A percentile compares a stretch with the other conserved stretches of the same genome.
Conservation (phyloP, 2,329 filamentous ascomycete species). For the Alternaria rosae region DNA sequence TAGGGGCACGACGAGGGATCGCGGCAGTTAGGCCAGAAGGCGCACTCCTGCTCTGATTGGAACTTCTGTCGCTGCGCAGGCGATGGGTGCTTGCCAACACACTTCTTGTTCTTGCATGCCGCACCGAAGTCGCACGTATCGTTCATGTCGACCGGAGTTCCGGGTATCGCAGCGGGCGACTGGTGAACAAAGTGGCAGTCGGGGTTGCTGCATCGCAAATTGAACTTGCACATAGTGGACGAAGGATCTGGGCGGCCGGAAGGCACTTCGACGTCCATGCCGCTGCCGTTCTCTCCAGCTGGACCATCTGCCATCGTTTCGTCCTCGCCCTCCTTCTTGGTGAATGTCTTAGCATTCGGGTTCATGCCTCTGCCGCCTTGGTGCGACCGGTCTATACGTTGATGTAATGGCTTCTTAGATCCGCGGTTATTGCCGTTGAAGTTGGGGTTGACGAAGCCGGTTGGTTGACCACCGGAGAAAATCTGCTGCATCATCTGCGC, state of each 20-base stretch:
- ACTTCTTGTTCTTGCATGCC: constrained; percentile 96
- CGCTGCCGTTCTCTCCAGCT: constrained; percentile 51
- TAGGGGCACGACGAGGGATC: constrained; percentile 83
- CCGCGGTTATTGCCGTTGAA: constrained; percentile 54
- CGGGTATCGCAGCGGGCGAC: constrained; percentile 85
- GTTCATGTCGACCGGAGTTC: constrained; percentile 76
- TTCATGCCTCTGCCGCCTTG: constrained; percentile 55
- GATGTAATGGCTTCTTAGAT: constrained; percentile 70
- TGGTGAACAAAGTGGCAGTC: constrained; percentile 95
- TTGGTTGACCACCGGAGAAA: constrained; percentile 52
- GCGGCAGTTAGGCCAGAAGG: constrained; percentile 89
- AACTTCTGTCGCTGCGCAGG: constrained; percentile 81
- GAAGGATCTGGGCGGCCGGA: constrained; percentile 62
- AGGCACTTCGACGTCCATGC: constrained; percentile 68
- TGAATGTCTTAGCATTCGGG: constrained; percentile 58
- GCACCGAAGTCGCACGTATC: constrained; percentile 85
- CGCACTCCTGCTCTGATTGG: constrained; percentile 85
- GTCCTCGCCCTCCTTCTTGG: constrained; percentile 55
- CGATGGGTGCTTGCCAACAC: constrained; percentile 88
- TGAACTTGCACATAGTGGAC: constrained; percentile 84
- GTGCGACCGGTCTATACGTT: constrained; percentile 65
- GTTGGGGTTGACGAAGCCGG: constrained; percentile 61
- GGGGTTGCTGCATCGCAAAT: constrained; percentile 84
- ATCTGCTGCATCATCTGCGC: constrained; percentile 63
- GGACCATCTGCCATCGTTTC: constrained; percentile 49